Evolutionary conservation across 805 yeast genomes (phyloP), one percentile per base, ranked within the genome.

Genomic region (Grigorovia transvaalensis): DNA sequence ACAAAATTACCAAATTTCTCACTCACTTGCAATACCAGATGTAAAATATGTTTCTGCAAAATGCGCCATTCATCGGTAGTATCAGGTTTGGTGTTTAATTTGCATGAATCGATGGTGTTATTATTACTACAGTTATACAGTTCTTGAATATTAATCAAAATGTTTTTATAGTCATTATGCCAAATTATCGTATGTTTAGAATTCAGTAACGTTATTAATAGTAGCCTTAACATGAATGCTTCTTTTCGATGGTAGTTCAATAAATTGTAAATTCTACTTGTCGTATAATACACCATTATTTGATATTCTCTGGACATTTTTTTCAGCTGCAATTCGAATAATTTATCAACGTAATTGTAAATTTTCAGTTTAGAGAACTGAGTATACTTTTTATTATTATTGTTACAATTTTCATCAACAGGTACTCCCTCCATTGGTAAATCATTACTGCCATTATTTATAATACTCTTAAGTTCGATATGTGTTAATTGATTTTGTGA

Each of bases 191-290:
- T 50, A 17, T 51, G 54, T 11, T 74, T 53, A 33, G 73, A 71
- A 0, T 82, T 76, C 2, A 73, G 61, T 11, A 82, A 59, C 1
- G 79, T 68, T 7, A 77, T 75, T 27, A 90, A 67, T 33, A 89
- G 67, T n/a, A 81, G 77, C 46, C 89, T 75, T 3, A 88, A 66
- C 42, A 85, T 74, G 55, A 90, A 80, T 0, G 86, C 80, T 56
- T 81, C 75, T 59, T 89, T 90, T 54, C 97, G 73, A 11, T 62
- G 51, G 60, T 85, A 74, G 0, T 81, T 81, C 47, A 88, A 71
- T 33, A 75, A 77, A 2, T 78, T 72, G 64, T 83, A 88, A 1
- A 87, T 69, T 2, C 79, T 63, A 0, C 93, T 84, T 55, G 90
- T 68, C 0, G 85, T 75, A 19, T 83, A 75, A 62, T 84, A 83